A percentile compares a stretch with the other conserved stretches of the same genome.
phyloP scores from a whole-genome alignment of 2,329 filamentous ascomycete species.

The Ophiostoma sp. region DNA sequence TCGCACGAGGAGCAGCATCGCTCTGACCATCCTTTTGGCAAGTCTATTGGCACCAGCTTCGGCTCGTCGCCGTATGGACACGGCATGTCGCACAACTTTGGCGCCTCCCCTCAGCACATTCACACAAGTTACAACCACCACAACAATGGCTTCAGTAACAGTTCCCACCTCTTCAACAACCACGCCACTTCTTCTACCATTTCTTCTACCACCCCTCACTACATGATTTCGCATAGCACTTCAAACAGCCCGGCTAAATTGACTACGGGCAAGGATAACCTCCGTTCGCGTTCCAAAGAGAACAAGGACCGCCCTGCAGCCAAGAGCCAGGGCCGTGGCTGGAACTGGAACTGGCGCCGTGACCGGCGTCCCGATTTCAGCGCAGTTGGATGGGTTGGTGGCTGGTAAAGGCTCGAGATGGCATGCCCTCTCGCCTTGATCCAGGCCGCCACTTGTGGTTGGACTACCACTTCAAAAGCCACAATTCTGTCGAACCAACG shows the following conservation, averaged over 20 bases:
- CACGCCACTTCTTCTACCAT: conserved; percentile 28
- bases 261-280: conserved; percentile 37
- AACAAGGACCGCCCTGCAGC: conserved; percentile 51
- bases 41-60: conserved; percentile 37
- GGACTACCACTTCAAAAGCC: conserved; percentile 35
- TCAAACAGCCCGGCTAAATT: conserved; percentile 33
- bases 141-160: background rate
- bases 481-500: conserved; percentile 7
- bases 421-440: conserved; percentile 33
- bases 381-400: conserved; percentile 89
- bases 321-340: conserved; percentile 52
- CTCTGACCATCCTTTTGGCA: conserved; percentile 42
- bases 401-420: conserved; percentile 58
- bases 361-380: conserved; percentile 42
- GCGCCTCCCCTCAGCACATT: conserved; percentile 15
- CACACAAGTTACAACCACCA: conserved; percentile 23
- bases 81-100: background rate
- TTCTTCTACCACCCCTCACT: conserved; percentile 27
- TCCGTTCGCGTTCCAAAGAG: conserved; percentile 33
- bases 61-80: conserved; percentile 8
- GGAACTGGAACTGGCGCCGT: conserved; percentile 57
- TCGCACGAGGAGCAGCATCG: conserved; percentile 40
- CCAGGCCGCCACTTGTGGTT: conserved; percentile 56
- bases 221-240: conserved; percentile 25
- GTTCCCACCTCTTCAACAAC: background rate